Conservation (phyloP, 805 yeast species). For the Hermanozyma aechmeae region DNA sequence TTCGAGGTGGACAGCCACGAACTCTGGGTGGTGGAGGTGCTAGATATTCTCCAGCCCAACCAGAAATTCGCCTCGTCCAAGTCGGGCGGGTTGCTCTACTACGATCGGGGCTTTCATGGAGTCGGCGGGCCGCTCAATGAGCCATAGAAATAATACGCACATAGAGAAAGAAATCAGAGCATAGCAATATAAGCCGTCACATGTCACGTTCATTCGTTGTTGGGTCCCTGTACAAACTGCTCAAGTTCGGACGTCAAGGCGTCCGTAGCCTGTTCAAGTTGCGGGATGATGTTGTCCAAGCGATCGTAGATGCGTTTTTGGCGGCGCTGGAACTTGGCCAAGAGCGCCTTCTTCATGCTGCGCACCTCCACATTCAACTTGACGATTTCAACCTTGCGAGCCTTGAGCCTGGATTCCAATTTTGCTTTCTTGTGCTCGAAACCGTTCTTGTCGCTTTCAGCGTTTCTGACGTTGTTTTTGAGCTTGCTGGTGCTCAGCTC, state of each 20-base stretch:
- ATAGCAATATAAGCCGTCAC: too few relatives aligned
- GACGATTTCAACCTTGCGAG: conserved; percentile 17
- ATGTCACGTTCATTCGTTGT: not conserved
- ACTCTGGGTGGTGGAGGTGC: conserved; percentile 78
- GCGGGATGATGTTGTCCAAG: conserved; percentile 26
- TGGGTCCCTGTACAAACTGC: not conserved
- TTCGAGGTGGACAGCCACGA: conserved; percentile 76
- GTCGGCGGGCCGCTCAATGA: conserved; percentile 23
- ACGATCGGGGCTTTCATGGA: conserved; percentile 50
- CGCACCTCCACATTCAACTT: conserved; percentile 17
- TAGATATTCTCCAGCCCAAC: conserved; percentile 37
- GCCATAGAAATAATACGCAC: too few relatives aligned
- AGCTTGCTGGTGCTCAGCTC: conserved; percentile 15
- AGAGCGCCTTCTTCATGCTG: conserved; percentile 16
- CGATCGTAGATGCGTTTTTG: conserved; percentile 21
- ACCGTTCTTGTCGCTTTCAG: conserved; percentile 14
- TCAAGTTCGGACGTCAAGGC: conserved; percentile 7
- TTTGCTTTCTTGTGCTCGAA: conserved; percentile 16
- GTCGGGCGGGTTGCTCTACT: conserved; percentile 61
- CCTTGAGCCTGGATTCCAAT: conserved; percentile 14
- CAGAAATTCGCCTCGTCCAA: conserved; percentile 8
- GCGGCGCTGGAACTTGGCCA: conserved; percentile 16
- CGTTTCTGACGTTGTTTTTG: conserved; percentile 13
- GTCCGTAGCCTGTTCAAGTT: conserved; percentile 15
- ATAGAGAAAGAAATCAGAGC: too few relatives aligned